phyloP scores from a whole-genome alignment of 2,329 filamentous ascomycete genomes.

The Botrytis porri region DNA sequence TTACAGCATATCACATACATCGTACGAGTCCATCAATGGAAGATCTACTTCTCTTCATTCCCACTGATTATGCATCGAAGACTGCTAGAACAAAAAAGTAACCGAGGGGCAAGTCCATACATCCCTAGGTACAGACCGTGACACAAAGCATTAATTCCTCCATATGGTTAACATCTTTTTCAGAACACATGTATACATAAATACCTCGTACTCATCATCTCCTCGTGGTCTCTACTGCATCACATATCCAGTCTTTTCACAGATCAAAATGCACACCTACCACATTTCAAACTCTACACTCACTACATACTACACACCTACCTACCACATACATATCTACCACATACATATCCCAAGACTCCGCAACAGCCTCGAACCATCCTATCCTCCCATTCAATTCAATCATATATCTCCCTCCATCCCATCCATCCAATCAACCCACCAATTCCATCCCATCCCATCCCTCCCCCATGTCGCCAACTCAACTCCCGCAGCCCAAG shows the following conservation, averaged over 20 bases:
- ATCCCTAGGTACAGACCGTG: neutral
- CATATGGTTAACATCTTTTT: too few species aligned
- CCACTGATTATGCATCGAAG: neutral
- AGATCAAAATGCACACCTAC: neutral
- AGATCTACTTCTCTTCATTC: neutral
- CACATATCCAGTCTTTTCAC: neutral
- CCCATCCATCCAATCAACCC: too few species aligned
- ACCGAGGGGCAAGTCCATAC: neutral
- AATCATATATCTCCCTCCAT: neutral
- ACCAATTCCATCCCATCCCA: neutral
- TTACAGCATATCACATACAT: neutral
- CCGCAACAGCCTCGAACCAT: neutral
- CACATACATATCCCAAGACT: neutral
- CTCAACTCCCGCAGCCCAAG: conserved; percentile 3
- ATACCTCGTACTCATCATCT: too few species aligned
- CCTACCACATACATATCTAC: too few species aligned
- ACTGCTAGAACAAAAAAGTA: neutral
- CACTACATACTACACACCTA: too few species aligned
- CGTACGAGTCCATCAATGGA: neutral
- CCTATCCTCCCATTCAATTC: neutral
- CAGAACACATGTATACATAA: too few species aligned
- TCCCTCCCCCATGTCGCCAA: neutral
- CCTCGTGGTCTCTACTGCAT: neutral
- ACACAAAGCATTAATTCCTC: neutral
- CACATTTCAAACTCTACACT: too few species aligned